Percentiles rank a stretch among this genome's conserved stretches.
Conservation (phyloP, 768 basidiomycete genomes). For the Lactarius sp. region DNA sequence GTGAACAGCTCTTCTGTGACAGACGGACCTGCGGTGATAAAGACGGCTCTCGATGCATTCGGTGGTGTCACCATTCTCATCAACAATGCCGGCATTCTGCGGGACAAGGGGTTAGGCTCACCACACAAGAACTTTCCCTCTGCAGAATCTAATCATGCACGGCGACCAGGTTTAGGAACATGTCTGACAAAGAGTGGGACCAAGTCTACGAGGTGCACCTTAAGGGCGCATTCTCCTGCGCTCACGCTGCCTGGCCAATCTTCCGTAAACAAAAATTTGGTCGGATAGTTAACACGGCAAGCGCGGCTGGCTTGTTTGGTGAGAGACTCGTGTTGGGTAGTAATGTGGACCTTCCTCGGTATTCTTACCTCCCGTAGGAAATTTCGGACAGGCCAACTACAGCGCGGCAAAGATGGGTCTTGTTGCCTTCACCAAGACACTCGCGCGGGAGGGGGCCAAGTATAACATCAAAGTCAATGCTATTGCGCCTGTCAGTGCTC, state of each 20-base stretch:
- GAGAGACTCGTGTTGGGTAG: not conserved
- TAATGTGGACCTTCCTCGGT: not conserved
- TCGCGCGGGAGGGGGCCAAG: conserved; percentile 89
- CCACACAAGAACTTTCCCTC: not conserved
- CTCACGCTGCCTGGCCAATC: conserved; percentile 93
- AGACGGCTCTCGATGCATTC: conserved; percentile 80
- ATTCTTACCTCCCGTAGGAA: conserved; percentile 45
- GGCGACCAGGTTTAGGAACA: conserved; percentile 80
- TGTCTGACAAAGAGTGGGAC: conserved; percentile 94
- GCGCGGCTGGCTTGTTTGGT: conserved; percentile 93
- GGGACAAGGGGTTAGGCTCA: conserved; percentile 63
- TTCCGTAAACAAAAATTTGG: conserved; percentile 96
- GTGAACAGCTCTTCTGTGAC: conserved; percentile 82
- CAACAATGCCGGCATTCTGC: conserved; percentile 92
- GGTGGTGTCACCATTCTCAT: conserved; percentile 83
- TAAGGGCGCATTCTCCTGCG: conserved; percentile 89
- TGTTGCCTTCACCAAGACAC: conserved; percentile 85
- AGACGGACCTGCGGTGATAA: conserved; percentile 82
- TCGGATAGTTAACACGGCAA: conserved; percentile 89
- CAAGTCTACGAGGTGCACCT: conserved; percentile 84
- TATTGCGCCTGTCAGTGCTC: conserved; percentile 76
- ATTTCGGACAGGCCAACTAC: conserved; percentile 97
- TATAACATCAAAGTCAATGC: conserved; percentile 81
- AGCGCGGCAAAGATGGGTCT: conserved; percentile 98
- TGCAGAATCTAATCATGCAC: not conserved